Evolutionary conservation across 306 rosid species (phyloP).

Genomic region (Inga oerstediana): DNA sequence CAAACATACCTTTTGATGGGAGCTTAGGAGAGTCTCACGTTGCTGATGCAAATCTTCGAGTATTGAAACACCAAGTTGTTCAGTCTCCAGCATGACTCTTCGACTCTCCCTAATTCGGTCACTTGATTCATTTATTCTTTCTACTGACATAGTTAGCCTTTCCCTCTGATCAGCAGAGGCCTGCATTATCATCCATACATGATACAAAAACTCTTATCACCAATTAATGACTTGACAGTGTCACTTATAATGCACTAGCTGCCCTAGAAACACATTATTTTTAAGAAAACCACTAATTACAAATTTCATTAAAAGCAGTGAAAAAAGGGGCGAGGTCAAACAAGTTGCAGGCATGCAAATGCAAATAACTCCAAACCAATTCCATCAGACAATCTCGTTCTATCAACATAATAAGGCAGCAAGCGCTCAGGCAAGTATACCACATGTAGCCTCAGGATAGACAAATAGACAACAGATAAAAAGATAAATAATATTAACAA

Average conservation of each 20-base stretch:
- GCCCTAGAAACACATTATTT: not conserved
- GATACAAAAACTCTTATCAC: not conserved
- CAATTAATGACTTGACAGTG: constrained; percentile 20
- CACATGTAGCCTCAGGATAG: not conserved
- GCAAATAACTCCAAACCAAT: constrained; percentile 16
- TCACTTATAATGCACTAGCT: constrained; percentile 19
- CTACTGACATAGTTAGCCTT: constrained; percentile 77
- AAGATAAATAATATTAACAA: not conserved
- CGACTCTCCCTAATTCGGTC: constrained; percentile 74
- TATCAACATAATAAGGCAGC: constrained; percentile 18
- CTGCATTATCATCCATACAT: constrained; percentile 48
- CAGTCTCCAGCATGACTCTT: constrained; percentile 79
- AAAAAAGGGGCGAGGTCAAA: not conserved
- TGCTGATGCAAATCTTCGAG: constrained; percentile 89
- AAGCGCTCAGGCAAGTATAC: not conserved
- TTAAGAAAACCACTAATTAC: constrained; percentile 10
- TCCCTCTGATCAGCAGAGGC: constrained; percentile 80
- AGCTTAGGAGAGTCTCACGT: constrained; percentile 82
- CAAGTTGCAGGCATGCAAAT: not conserved
- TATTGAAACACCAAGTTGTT: constrained; percentile 81
- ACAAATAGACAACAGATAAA: not conserved
- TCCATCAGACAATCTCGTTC: constrained; percentile 6
- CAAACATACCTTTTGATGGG: constrained; percentile 68
- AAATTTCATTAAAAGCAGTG: not conserved
- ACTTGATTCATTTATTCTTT: constrained; percentile 72